Conservation (phyloP, 169 alveolate species). For the Plasmodium sp. region DNA sequence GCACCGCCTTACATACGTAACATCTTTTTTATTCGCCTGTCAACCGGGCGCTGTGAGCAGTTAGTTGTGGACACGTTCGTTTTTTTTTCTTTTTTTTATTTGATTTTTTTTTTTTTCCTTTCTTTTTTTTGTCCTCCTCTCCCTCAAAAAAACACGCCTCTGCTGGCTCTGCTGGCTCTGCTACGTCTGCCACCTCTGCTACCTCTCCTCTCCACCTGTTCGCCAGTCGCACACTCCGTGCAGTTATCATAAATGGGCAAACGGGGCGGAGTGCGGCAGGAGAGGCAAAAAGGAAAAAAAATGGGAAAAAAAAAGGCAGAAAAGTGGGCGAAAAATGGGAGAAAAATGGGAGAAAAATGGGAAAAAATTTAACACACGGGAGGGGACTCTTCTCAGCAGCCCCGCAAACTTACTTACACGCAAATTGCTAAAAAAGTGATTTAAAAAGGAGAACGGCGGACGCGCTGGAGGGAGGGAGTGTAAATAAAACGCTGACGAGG, state of each 20-base stretch:
- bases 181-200: not conserved
- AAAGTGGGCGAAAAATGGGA: not conserved
- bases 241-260: not conserved
- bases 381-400: not conserved
- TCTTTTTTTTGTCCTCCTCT: not conserved
- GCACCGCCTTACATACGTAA: not conserved
- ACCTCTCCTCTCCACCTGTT: not conserved
- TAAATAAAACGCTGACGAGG: not conserved
- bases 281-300: not conserved
- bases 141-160: not conserved
- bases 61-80: not conserved
- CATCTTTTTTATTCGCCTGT: not conserved
- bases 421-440: not conserved
- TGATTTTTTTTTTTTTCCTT: too few relatives aligned
- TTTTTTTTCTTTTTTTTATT: too few relatives aligned
- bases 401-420: not conserved
- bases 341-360: not conserved
- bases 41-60: not conserved
- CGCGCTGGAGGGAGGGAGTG: not conserved
- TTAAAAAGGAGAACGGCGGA: not conserved
- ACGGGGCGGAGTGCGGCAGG: not conserved
- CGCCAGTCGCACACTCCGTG: not conserved
- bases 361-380: not conserved
- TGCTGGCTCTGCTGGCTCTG: not conserved
- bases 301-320: not conserved